Base-by-base conservation (phyloP, 108 stramenopile genomes). In the Cyclostephanos tholiformis region DNA sequence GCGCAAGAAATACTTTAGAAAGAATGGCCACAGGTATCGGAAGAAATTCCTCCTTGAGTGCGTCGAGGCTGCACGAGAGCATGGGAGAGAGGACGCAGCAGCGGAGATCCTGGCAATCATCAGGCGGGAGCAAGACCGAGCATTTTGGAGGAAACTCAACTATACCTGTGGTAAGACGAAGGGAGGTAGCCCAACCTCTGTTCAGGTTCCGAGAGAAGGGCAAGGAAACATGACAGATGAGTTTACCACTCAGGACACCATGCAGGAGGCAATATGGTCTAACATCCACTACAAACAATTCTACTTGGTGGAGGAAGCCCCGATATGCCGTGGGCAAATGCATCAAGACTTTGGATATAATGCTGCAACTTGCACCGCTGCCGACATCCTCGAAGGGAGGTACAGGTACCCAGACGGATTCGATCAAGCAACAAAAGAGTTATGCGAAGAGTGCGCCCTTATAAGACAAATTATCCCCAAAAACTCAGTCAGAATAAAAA, bases 291-390 rank as follows among this genome's bases (percentile, higher is more conserved):
- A 48, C 44, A 43, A 71, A 23, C 22, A 25, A 30, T 51, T 71
- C 12, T 49, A 49, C 26, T 20, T 71, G 26, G 60, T 60, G 10
- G 49, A 71, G 48, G 46, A 62, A n/a, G 70, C 70, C 17, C 69
- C 57, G 25, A 59, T 69, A 1, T 69, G 69, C 57, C 38, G 58
- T 9, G 69, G 57, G n/a, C 11, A 41, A 7, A 10, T 71, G 2
- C 36, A 10, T 1, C 23, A 35, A 39, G 57, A 70, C 23, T 53
- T 70, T 43, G 69, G 69, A 6, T 59, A 70, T 43, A 60, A 57
- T 41, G 60, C 44, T 0, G 46, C 19, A n/a, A 48, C 27, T 17
- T 11, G 13, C 11, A 41, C 46, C 11, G 46, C 41, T 9, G 5
- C 16, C 23, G 39, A 9, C 1, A 60, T 60, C 17, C 29, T 71